A percentile compares a stretch with the other conserved stretches of the same genome.
phyloP scores from a whole-genome alignment of 1,284 basidiomycete genomes.

The Volvariella surrecta region DNA sequence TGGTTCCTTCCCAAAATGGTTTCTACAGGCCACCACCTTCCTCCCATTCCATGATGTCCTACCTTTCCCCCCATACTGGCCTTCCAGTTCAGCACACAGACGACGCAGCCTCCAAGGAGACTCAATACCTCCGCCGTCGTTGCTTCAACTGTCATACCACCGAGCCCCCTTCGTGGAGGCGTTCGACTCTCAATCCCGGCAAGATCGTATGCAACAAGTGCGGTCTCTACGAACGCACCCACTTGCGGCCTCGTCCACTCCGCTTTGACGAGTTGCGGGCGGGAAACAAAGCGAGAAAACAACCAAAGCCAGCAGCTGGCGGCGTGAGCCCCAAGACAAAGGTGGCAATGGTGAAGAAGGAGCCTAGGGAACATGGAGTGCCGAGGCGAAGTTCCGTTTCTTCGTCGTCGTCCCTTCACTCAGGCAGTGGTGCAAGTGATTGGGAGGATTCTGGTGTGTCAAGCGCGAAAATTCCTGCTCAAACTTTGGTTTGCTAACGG shows the following conservation, averaged over 20 bases:
- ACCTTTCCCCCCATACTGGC: conserved; percentile 43
- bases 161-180: conserved; percentile 78
- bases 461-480: conserved; percentile 7
- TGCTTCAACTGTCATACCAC: conserved; percentile 87
- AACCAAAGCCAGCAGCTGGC: conserved; percentile 27
- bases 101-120: conserved; percentile 80
- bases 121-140: conserved; percentile 73
- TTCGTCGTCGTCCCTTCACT: conserved; percentile 44
- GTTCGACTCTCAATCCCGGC: conserved; percentile 76
- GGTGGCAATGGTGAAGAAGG: conserved; percentile 47
- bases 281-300: conserved; percentile 71
- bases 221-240: conserved; percentile 79
- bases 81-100: conserved; percentile 78
- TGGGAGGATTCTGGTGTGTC: conserved; percentile 69
- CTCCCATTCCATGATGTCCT: conserved; percentile 30
- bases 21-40: conserved; percentile 27
- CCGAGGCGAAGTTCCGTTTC: conserved; percentile 54
- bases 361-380: conserved; percentile 41
- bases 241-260: conserved; percentile 68
- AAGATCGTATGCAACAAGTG: conserved; percentile 90
- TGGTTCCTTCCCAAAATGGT: conserved; percentile 50
- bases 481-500: conserved; percentile 13
- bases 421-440: conserved; percentile 50
- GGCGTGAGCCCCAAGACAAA: conserved; percentile 23
- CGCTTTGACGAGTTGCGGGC: conserved; percentile 79